Evolutionary conservation across 345 rosid species (phyloP).

Genomic region (Salix caprea): DNA sequence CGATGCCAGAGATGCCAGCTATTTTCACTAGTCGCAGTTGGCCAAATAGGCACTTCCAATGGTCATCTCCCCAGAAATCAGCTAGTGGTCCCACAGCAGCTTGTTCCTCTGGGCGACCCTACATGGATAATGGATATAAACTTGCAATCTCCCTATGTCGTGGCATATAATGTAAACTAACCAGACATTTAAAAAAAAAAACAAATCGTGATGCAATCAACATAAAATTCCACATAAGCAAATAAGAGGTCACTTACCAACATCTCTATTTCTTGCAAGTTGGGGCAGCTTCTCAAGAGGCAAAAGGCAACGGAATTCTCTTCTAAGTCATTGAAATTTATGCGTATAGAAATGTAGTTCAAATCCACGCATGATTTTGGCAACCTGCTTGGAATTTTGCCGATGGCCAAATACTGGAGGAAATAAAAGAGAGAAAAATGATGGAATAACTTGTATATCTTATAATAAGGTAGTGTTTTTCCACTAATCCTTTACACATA

Average conservation of each 20-base stretch:
- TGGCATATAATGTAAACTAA: no score
- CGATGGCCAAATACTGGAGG: constrained; percentile 54
- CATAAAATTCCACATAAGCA: neutral
- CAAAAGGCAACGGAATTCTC: constrained; percentile 57
- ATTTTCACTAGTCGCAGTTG: constrained; percentile 48
- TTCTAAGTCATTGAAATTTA: constrained; percentile 56
- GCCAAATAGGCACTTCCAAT: constrained; percentile 40
- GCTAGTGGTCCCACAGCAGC: constrained; percentile 10
- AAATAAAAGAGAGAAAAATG: constrained; percentile 14
- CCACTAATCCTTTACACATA: neutral
- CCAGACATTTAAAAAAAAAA: neutral
- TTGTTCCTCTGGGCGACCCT: constrained; percentile 59
- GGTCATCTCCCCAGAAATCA: constrained; percentile 43
- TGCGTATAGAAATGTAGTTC: constrained; percentile 53
- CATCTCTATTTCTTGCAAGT: constrained; percentile 60
- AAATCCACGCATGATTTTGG: constrained; percentile 53
- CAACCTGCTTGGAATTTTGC: constrained; percentile 47
- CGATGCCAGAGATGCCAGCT: constrained; percentile 38
- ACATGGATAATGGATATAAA: constrained; percentile 1
- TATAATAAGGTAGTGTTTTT: neutral
- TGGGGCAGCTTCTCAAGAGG: constrained; percentile 58
- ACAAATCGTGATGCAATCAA: neutral
- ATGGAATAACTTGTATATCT: constrained; percentile 5
- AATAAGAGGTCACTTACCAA: constrained; percentile 31
- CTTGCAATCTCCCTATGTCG: neutral